Conservation (phyloP, 2,329 filamentous ascomycete species). For the Alternaria sp. region DNA sequence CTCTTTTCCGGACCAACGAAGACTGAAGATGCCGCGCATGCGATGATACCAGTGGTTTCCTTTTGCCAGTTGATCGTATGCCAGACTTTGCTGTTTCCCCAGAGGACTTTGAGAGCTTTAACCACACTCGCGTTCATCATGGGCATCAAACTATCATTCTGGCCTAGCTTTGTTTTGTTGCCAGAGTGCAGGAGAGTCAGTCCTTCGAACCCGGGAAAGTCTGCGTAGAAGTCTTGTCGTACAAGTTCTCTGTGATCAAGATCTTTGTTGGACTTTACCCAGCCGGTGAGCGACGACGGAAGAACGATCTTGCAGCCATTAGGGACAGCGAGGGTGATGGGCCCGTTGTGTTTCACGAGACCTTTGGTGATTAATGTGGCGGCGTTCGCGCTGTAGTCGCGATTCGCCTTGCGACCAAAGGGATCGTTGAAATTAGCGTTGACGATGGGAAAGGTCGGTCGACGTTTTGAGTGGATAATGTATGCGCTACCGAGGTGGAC, state of each 20-base stretch:
- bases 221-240: conserved; percentile 7
- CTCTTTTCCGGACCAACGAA: conserved; percentile 5
- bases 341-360: neutral
- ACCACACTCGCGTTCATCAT: neutral
- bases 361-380: neutral
- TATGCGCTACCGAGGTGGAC: no score
- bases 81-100: neutral
- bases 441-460: neutral
- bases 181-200: neutral
- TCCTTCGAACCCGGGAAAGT: neutral
- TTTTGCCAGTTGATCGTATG: conserved; percentile 2
- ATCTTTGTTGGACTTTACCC: conserved; percentile 4
- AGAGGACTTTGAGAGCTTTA: neutral
- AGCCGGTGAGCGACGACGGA: neutral
- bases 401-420: neutral
- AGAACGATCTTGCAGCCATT: neutral
- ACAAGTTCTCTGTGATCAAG: conserved; percentile 1
- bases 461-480: neutral
- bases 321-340: neutral
- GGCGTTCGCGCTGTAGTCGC: neutral
- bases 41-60: conserved; percentile 1
- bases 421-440: neutral
- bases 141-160: neutral
- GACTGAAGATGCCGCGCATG: conserved; percentile 3
- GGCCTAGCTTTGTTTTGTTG: neutral